A percentile compares a stretch with the other conserved stretches of the same genome.
These are phyloP conservation scores for Ustilago sp. DNA, from an alignment of 1,284 basidiomycete species.

Conservation along the genomic window DNA sequence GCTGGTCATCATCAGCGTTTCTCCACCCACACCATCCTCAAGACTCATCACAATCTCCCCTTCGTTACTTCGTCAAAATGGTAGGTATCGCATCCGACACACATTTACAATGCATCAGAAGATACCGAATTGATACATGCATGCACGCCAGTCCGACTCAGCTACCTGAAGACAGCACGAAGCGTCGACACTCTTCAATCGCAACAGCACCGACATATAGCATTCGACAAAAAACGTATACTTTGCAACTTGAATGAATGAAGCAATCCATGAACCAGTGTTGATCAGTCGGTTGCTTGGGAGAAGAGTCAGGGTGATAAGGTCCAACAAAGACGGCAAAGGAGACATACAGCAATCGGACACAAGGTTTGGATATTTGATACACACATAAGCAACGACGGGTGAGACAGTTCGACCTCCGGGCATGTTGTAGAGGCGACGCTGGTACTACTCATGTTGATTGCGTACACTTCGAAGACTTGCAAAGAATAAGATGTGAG, in stretches of 20 bases:
- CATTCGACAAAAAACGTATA: background rate
- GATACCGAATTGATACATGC: slow-evolving; percentile 4
- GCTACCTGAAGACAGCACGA: background rate
- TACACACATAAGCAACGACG: too few species aligned
- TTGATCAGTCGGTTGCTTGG: background rate
- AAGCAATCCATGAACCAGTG: background rate
- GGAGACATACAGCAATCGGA: background rate
- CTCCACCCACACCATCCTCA: slow-evolving; percentile 30
- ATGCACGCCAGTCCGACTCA: slow-evolving; percentile 1
- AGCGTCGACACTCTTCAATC: background rate
- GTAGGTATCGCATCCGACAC: slow-evolving; percentile 29
- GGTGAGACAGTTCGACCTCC: too few species aligned
- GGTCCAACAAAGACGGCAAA: background rate
- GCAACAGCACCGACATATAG: background rate
- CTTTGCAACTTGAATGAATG: background rate
- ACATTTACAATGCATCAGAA: background rate
- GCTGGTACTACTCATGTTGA: background rate
- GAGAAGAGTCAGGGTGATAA: background rate
- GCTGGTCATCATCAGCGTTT: slow-evolving; percentile 34
- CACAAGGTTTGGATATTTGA: background rate
- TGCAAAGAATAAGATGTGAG: too few species aligned
- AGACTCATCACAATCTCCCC: slow-evolving; percentile 33
- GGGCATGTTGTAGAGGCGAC: background rate
- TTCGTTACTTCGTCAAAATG: slow-evolving; percentile 41
- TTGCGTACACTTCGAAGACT: background rate